Conservation (phyloP, 306 rosid genomes). For the Pterocarpus santalinus region DNA sequence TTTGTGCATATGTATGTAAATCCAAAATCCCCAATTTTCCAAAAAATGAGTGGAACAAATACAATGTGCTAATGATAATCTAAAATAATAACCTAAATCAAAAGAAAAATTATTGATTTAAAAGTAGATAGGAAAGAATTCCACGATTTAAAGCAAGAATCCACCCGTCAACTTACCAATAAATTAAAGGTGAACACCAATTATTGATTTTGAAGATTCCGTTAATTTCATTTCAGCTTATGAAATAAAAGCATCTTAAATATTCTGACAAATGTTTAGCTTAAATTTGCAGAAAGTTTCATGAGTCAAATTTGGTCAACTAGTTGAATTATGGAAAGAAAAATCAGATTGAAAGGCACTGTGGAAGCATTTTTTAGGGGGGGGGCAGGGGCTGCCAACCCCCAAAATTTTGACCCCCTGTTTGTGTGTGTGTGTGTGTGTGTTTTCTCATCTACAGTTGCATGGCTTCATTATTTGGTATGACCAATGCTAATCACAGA, state of each 20-base stretch:
- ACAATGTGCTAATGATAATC: too few species aligned
- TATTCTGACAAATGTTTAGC: background rate
- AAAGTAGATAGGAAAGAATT: background rate
- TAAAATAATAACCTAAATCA: background rate
- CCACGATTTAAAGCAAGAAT: background rate
- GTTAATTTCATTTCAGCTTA: constrained; percentile 21
- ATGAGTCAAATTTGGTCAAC: background rate
- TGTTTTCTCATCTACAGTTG: background rate
- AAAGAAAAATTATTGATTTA: background rate
- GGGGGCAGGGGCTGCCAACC: too few species aligned
- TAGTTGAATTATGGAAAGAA: background rate
- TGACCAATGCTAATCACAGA: background rate
- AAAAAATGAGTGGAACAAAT: background rate
- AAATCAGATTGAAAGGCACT: too few species aligned
- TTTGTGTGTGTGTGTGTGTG: too few species aligned
- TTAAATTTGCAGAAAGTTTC: constrained; percentile 15
- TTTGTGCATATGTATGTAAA: background rate
- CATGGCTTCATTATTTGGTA: background rate
- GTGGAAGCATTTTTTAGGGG: too few species aligned
- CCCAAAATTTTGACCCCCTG: too few species aligned
- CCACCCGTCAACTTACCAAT: background rate
- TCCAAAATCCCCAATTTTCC: constrained; percentile 5
- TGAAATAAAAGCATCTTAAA: constrained; percentile 15
- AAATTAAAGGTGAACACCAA: constrained; percentile 5
- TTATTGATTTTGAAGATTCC: background rate